Conservation (phyloP, 1,139 yeast genomes). For the Blastobotrys ciferrii region DNA sequence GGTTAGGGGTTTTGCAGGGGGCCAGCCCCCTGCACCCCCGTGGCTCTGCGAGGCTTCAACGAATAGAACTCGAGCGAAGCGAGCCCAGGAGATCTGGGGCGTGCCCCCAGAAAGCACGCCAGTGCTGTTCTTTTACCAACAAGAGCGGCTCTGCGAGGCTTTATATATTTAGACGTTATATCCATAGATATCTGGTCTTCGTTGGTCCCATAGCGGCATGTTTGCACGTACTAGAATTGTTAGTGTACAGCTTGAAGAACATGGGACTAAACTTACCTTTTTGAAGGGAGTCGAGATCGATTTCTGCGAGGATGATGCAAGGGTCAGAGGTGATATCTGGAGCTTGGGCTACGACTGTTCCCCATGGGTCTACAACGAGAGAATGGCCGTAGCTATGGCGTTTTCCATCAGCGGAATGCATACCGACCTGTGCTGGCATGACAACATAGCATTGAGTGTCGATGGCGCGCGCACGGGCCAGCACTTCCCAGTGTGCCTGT, state of each 20-base stretch:
- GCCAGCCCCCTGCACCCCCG: too few relatives aligned
- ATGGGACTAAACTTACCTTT: conserved; percentile 20
- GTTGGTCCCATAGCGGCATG: conserved; percentile 76
- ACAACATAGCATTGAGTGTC: conserved; percentile 85
- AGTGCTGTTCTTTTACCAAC: too few relatives aligned
- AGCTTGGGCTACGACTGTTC: conserved; percentile 65
- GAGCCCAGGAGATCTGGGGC: too few relatives aligned
- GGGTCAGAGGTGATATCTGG: conserved; percentile 49
- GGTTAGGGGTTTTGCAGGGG: too few relatives aligned
- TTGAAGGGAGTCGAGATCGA: conserved; percentile 53
- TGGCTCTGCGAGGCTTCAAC: too few relatives aligned
- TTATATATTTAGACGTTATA: conserved; percentile 16
- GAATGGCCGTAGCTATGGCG: conserved; percentile 78
- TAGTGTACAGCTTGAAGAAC: conserved; percentile 11
- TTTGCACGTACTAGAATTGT: conserved; percentile 48
- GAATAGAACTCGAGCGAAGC: too few relatives aligned
- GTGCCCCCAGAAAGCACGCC: too few relatives aligned
- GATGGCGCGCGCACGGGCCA: conserved; percentile 81
- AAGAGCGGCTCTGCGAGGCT: too few relatives aligned
- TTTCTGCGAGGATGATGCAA: conserved; percentile 65
- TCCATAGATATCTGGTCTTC: conserved; percentile 57
- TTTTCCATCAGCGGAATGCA: conserved; percentile 51
- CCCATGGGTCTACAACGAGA: conserved; percentile 89
- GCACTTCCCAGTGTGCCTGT: conserved; percentile 79
- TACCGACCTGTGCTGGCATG: conserved; percentile 90